Evolutionary conservation across 2,329 filamentous ascomycete genomes (phyloP).

Genomic region (Didymella exigua): DNA sequence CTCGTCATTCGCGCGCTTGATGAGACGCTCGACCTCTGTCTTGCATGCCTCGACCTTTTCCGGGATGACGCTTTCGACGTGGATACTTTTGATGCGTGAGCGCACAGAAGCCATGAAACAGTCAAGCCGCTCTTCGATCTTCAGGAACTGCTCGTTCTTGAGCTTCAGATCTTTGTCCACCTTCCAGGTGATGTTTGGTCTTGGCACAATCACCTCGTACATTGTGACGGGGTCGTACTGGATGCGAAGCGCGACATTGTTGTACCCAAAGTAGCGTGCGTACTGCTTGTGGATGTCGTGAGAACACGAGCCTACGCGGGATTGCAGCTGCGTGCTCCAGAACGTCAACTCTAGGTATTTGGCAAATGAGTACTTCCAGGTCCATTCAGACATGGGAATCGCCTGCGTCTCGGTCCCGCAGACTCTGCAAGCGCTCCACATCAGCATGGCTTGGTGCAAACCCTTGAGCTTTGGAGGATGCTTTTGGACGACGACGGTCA

Average conservation of each 20-base stretch:
- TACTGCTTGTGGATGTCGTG: constrained; percentile 95
- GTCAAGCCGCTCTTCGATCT: constrained; percentile 79
- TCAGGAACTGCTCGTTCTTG: constrained; percentile 88
- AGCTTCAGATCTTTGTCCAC: constrained; percentile 90
- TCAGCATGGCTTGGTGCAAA: constrained; percentile 77
- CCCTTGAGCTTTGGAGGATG: constrained; percentile 69
- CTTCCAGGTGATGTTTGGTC: constrained; percentile 93
- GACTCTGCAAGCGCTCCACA: constrained; percentile 97
- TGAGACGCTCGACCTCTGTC: constrained; percentile 77
- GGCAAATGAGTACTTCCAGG: constrained; percentile 97
- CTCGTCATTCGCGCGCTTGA: constrained; percentile 82
- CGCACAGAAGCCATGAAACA: constrained; percentile 89
- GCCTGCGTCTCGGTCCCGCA: constrained; percentile 90
- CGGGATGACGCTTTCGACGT: constrained; percentile 85
- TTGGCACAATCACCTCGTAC: constrained; percentile 91
- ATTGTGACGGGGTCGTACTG: constrained; percentile 93
- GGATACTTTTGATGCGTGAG: constrained; percentile 82
- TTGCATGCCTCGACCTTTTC: constrained; percentile 85
- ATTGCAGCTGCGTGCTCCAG: constrained; percentile 84
- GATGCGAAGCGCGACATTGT: constrained; percentile 82
- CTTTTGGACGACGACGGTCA: constrained; percentile 87
- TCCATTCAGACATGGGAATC: constrained; percentile 88
- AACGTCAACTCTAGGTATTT: constrained; percentile 98
- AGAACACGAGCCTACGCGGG: constrained; percentile 75
- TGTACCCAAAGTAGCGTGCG: constrained; percentile 87